Evolutionary conservation across 345 rosid genomes (phyloP).

Genomic region (Ailanthus altissimus): DNA sequence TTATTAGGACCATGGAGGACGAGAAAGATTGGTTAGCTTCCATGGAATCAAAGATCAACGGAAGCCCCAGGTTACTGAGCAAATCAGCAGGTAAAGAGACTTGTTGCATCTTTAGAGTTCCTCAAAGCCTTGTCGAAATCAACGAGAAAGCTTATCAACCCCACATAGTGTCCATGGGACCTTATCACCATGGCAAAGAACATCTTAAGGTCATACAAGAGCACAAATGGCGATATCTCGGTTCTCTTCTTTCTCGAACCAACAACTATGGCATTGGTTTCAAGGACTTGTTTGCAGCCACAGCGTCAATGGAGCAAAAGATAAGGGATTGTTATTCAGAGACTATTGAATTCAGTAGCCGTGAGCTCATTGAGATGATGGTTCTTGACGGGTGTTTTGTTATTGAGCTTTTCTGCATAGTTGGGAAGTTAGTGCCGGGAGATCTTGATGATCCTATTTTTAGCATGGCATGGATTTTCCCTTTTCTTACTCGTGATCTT

Average conservation of each 20-base stretch:
- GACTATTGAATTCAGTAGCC: background rate
- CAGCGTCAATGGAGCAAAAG: slow-evolving; percentile 14
- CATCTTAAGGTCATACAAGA: slow-evolving; percentile 47
- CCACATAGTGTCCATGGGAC: slow-evolving; percentile 48
- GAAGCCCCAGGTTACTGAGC: slow-evolving; percentile 31
- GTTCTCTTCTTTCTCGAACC: slow-evolving; percentile 24
- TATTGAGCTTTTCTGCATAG: slow-evolving; percentile 51
- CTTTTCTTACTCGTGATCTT: slow-evolving; percentile 44
- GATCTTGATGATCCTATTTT: slow-evolving; percentile 51
- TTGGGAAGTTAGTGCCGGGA: slow-evolving; percentile 32
- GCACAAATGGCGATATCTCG: slow-evolving; percentile 46
- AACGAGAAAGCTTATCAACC: slow-evolving; percentile 45
- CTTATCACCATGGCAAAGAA: slow-evolving; percentile 41
- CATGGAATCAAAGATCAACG: slow-evolving; percentile 18
- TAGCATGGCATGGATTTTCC: slow-evolving; percentile 51
- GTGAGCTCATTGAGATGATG: slow-evolving; percentile 44
- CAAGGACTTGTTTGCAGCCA: slow-evolving; percentile 16
- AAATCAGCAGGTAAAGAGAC: slow-evolving; percentile 34
- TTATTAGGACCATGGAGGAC: background rate
- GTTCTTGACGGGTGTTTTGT: slow-evolving; percentile 65
- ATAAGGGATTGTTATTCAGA: slow-evolving; percentile 44
- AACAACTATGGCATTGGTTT: slow-evolving; percentile 4
- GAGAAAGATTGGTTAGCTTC: slow-evolving; percentile 16
- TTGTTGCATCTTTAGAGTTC: slow-evolving; percentile 56
- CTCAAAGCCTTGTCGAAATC: slow-evolving; percentile 34